Evolutionary conservation across 1,139 yeast species (phyloP), one percentile per base, ranked within the genome.

Genomic region (Ogataea hybrid): DNA sequence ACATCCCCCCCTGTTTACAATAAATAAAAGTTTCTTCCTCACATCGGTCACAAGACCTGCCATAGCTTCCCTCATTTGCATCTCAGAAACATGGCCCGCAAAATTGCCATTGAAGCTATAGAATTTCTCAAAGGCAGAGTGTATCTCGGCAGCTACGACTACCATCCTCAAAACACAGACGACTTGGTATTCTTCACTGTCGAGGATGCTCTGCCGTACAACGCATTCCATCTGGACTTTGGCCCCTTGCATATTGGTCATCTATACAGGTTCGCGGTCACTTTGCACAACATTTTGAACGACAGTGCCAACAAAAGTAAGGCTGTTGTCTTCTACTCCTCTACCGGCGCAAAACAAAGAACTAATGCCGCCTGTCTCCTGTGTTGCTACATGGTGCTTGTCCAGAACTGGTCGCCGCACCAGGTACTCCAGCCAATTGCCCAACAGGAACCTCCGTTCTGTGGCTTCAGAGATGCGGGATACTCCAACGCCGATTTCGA

Each of bases 391-490:
- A 89, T 92, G 97, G 82, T 92, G 0, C 69, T 92, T 47, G 90
- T 92, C 14, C 98, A 92, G 62, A 84, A 90, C 15, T 92, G 98
- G 98, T 89, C 97, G 1, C 98, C 98, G 0, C 98, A 92, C 63
- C 92, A 92, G 63, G 98, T 92, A 0, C 69, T 92, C 50, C 97
- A 95, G 50, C 98, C 98, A 1, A 77, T 92, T 42, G 81, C 95
- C 3, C 97, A 92, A 62, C 80, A 84, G 4, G 92, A 85, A 38
- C 97, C 96, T 1, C 97, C 98, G 3, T 83, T 90, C 54, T 90
- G 85, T 82, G 84, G 92, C 1, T 92, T 90, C 63, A 74, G 98
- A 61, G 98, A 92, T 63, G 98, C 98, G 0, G 98, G 98, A 2
- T 92, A 92, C 63, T 86, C 96, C 5, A 84, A 82, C 45, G 96